Evolutionary conservation across 73 alveolate genomes (phyloP).

Genomic region (Symbiodinium natans): DNA sequence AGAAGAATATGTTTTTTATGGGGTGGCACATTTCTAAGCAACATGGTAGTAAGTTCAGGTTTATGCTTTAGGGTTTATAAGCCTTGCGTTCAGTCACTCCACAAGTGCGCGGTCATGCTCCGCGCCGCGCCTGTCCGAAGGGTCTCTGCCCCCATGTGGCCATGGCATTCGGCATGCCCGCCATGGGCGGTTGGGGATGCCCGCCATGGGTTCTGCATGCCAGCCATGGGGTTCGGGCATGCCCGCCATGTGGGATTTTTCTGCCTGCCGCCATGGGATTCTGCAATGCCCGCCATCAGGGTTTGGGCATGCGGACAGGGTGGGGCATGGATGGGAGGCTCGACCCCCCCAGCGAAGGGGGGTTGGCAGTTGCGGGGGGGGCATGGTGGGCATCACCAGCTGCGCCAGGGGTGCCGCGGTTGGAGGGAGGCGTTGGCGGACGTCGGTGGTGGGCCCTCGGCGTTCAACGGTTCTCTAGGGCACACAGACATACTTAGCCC

Average conservation of each 20-base stretch:
- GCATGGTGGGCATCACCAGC: conserved; percentile 44
- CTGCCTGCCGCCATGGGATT: not conserved
- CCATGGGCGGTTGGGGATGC: not conserved
- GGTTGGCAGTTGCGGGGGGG: not conserved
- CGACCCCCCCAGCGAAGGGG: not conserved
- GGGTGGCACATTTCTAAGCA: too few relatives aligned
- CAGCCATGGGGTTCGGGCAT: not conserved
- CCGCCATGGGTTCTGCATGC: not conserved
- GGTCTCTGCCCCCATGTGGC: not conserved
- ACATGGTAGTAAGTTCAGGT: not conserved
- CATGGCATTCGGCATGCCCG: conserved; percentile 10
- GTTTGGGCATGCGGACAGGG: not conserved
- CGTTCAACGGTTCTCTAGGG: too few relatives aligned
- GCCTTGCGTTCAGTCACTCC: too few relatives aligned
- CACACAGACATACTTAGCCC: too few relatives aligned
- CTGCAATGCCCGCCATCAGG: not conserved
- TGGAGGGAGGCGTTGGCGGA: conserved; percentile 57
- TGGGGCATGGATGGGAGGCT: not conserved
- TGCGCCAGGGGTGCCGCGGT: conserved; percentile 49
- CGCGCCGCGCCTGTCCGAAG: conserved; percentile 16
- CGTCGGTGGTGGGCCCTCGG: too few relatives aligned
- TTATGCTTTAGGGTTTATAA: too few relatives aligned
- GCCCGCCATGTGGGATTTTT: conserved; percentile 6
- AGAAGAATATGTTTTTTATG: too few relatives aligned
- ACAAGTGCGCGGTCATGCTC: too few relatives aligned